phyloP scores from a whole-genome alignment of 176 grass and related monocot genomes.

The Triticum aestivum region DNA sequence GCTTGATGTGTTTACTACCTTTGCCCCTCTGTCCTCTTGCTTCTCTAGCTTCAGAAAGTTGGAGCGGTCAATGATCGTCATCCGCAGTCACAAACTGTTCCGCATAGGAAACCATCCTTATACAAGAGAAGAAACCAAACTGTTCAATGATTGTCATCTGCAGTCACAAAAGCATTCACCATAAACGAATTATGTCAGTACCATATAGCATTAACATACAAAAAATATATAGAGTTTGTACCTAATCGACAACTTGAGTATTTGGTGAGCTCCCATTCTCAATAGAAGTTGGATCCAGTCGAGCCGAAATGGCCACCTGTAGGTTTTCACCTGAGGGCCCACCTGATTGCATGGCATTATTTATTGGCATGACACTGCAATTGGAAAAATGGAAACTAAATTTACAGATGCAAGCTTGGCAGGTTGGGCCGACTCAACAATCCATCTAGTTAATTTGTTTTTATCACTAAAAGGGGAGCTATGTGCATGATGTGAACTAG shows the following conservation, averaged over 20 bases:
- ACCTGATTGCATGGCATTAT: neutral
- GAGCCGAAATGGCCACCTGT: neutral
- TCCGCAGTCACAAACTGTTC: no score
- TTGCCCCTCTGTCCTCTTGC: neutral
- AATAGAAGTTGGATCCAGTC: neutral
- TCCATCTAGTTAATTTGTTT: neutral
- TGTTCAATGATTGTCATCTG: conserved; percentile 15
- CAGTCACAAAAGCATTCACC: conserved; percentile 1
- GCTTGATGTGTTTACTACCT: conserved; percentile 11
- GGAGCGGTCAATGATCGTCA: neutral
- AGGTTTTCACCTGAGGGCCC: conserved; percentile 5
- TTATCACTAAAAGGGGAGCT: neutral
- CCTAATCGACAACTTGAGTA: neutral
- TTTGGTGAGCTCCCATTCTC: neutral
- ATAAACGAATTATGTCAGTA: neutral
- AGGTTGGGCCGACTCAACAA: neutral
- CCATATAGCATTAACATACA: neutral
- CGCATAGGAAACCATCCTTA: neutral
- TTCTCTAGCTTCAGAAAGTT: neutral
- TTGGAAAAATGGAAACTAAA: neutral
- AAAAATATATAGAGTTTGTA: neutral
- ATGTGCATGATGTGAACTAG: neutral
- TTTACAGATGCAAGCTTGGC: neutral
- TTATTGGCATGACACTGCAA: neutral
- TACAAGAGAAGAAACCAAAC: neutral